These are phyloP conservation scores for Penicillium expansum DNA, from an alignment of 2,329 filamentous ascomycete species.

Conservation along the genomic window DNA sequence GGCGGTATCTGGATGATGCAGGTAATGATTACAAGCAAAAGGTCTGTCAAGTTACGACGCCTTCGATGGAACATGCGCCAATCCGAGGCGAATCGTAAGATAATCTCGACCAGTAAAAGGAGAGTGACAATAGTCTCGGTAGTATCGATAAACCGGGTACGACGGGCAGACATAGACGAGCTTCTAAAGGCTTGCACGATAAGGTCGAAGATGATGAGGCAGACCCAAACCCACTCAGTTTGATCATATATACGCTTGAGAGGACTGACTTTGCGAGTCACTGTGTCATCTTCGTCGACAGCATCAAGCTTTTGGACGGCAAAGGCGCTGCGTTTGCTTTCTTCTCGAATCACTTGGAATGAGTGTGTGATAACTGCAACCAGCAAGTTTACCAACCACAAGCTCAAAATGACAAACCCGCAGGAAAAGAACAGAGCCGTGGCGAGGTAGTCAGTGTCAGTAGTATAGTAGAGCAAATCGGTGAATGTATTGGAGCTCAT, in stretches of 20 bases:
- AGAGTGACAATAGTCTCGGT: constrained; percentile 76
- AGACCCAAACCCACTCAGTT: constrained; percentile 73
- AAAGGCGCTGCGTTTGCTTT: constrained; percentile 91
- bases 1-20: constrained; percentile 79
- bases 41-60: constrained; percentile 74
- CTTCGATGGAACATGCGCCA: constrained; percentile 77
- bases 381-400: constrained; percentile 92
- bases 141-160: constrained; percentile 64
- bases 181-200: constrained; percentile 75
- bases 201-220: constrained; percentile 76
- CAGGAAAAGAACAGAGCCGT: constrained; percentile 73
- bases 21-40: constrained; percentile 76
- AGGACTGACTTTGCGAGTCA: constrained; percentile 35
- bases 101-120: constrained; percentile 76
- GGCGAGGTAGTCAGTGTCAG: constrained; percentile 84
- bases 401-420: constrained; percentile 83
- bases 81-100: constrained; percentile 71
- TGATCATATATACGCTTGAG: constrained; percentile 73
- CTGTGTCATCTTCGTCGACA: constrained; percentile 41
- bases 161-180: constrained; percentile 64
- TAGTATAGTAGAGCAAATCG: constrained; percentile 90
- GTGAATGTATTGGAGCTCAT: constrained; percentile 98
- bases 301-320: constrained; percentile 65
- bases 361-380: constrained; percentile 98
- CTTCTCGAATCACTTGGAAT: constrained; percentile 96